These are phyloP conservation scores for Chenopodium berlandieri DNA, from an alignment of 148 eudicot species.

Conservation along the genomic window DNA sequence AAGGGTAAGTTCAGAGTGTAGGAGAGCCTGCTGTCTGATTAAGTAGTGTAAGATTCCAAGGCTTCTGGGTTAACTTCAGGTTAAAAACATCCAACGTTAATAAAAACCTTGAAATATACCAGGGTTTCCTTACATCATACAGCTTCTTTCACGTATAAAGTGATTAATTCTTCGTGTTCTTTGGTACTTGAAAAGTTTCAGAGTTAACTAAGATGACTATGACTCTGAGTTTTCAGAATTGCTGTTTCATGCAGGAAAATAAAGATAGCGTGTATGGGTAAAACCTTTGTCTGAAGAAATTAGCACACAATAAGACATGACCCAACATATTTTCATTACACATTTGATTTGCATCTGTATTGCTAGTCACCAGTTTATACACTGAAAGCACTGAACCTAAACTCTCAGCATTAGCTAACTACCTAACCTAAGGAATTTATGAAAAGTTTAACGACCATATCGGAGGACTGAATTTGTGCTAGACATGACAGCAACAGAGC, in stretches of 20 bases:
- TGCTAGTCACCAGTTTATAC: no score
- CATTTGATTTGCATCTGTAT: no score
- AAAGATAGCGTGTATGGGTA: no score
- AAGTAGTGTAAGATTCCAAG: neutral
- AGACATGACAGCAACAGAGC: neutral
- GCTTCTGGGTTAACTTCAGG: neutral
- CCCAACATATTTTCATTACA: neutral
- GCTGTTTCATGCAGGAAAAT: neutral
- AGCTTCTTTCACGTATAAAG: neutral
- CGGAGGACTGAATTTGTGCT: neutral
- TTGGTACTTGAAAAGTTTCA: no score
- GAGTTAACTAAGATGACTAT: neutral
- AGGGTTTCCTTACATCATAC: neutral
- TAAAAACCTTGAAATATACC: neutral
- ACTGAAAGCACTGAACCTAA: no score
- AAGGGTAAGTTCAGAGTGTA: neutral
- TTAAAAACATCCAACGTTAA: neutral
- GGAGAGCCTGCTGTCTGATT: neutral
- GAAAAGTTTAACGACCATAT: neutral
- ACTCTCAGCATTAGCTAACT: no score
- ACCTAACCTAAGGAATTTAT: neutral
- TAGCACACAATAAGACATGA: neutral
- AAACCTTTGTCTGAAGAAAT: neutral
- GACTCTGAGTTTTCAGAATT: neutral
- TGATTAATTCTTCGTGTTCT: no score